Evolutionary conservation across 768 basidiomycete species (phyloP).

Genomic region (Candolleomyces efflorescens): DNA sequence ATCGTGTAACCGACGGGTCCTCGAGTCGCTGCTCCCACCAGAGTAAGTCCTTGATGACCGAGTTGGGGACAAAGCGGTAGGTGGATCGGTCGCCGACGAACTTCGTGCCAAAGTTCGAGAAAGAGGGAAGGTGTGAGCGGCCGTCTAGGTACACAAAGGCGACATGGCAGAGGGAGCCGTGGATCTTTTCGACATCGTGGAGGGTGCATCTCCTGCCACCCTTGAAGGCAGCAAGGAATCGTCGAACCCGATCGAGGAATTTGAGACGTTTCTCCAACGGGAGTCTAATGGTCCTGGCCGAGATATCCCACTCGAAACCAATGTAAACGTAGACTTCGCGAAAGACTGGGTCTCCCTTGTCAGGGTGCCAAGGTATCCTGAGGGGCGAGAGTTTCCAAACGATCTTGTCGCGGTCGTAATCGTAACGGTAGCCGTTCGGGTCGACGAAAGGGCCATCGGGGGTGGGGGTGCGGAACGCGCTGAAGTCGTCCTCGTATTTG

Average conservation of each 20-base stretch:
- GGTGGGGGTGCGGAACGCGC: constrained; percentile 17
- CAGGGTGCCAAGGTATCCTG: constrained; percentile 24
- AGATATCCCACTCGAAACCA: constrained; percentile 31
- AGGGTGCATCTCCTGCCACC: constrained; percentile 11
- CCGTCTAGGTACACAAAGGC: constrained; percentile 22
- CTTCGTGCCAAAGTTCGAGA: constrained; percentile 17
- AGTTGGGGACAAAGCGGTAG: neutral
- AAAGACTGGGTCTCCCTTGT: constrained; percentile 23
- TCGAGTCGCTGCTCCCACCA: constrained; percentile 12
- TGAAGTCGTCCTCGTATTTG: constrained; percentile 23
- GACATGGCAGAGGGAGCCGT: constrained; percentile 27
- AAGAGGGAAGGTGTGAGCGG: constrained; percentile 14
- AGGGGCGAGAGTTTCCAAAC: constrained; percentile 14
- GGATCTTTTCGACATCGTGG: constrained; percentile 19
- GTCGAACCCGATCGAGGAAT: constrained; percentile 16
- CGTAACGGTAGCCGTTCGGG: constrained; percentile 12
- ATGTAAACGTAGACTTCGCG: constrained; percentile 19
- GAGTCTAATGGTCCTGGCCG: constrained; percentile 19
- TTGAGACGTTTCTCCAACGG: constrained; percentile 25
- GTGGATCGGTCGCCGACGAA: constrained; percentile 6
- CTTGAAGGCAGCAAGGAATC: constrained; percentile 11
- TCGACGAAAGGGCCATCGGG: constrained; percentile 1
- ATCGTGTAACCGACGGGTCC: neutral
- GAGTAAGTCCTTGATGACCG: neutral
- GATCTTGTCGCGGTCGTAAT: constrained; percentile 15